Percentiles rank a stretch among this genome's conserved stretches.
phyloP scores from a whole-genome alignment of 2,329 filamentous ascomycete species.

The Cordyceps tenuipes region DNA sequence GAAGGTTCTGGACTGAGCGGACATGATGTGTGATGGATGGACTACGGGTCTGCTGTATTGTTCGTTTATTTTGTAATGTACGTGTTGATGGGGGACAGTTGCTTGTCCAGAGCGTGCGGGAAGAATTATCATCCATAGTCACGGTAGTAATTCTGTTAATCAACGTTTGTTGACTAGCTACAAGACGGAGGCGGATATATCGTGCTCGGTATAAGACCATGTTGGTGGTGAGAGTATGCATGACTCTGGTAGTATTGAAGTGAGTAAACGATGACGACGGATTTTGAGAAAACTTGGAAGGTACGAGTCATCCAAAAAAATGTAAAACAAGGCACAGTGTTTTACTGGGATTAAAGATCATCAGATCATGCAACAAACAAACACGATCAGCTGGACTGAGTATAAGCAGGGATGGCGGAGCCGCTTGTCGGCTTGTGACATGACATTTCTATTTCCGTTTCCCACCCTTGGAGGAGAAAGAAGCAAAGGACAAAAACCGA shows the following conservation, averaged over 20 bases:
- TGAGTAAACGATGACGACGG: too few relatives aligned
- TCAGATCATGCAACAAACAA: not conserved
- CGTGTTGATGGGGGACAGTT: not conserved
- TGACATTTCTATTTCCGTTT: not conserved
- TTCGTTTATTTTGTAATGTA: constrained; percentile 7
- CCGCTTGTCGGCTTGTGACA: not conserved
- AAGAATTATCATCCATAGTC: not conserved
- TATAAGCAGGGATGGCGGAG: not conserved
- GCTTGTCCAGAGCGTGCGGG: not conserved
- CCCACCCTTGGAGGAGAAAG: not conserved
- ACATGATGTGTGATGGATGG: not conserved
- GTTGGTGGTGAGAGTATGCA: too few relatives aligned
- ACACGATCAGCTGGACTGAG: not conserved
- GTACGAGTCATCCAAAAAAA: too few relatives aligned
- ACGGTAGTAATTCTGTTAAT: not conserved
- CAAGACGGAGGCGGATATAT: too few relatives aligned
- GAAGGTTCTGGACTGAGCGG: constrained; percentile 55
- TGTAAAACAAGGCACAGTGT: too few relatives aligned
- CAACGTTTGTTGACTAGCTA: not conserved
- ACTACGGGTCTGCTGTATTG: not conserved
- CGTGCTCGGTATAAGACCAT: too few relatives aligned
- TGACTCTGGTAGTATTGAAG: not conserved
- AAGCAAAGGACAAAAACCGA: not conserved
- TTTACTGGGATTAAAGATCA: not conserved
- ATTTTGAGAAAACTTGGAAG: too few relatives aligned